Percentiles rank a stretch among this genome's conserved stretches.
Evolutionary conservation across 352 stramenopile genomes (phyloP).

Genomic region (Elongisporangium prolatum): DNA sequence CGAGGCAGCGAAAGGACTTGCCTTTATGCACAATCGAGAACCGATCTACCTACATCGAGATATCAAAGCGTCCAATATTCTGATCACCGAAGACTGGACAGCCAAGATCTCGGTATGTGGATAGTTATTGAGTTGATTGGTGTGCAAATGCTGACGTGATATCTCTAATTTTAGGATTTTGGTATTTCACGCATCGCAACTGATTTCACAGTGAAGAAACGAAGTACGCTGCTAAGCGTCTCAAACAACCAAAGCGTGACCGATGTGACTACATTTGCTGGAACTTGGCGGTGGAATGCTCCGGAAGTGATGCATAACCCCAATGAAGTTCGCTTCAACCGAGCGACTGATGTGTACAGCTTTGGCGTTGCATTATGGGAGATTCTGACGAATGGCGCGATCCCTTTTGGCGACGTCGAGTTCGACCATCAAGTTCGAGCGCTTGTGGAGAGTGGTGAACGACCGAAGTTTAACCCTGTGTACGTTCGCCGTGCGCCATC

Average conservation of each 20-base stretch:
- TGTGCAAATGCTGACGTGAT: no score
- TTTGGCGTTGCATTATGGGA: slow-evolving; percentile 69
- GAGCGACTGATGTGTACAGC: slow-evolving; percentile 73
- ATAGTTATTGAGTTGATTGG: no score
- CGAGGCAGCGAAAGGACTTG: slow-evolving; percentile 62
- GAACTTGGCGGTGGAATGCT: slow-evolving; percentile 73
- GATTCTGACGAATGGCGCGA: slow-evolving; percentile 58
- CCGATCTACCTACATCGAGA: slow-evolving; percentile 74
- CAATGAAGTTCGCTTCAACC: slow-evolving; percentile 62
- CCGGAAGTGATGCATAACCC: slow-evolving; percentile 70
- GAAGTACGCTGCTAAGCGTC: slow-evolving; percentile 3
- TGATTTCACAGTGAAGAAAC: slow-evolving; percentile 52
- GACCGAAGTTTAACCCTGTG: slow-evolving; percentile 39
- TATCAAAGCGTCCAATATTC: slow-evolving; percentile 71
- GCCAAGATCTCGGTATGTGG: slow-evolving; percentile 56
- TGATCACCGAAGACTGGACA: slow-evolving; percentile 69
- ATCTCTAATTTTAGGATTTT: no score
- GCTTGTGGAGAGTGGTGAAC: slow-evolving; percentile 49
- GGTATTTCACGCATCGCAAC: slow-evolving; percentile 69
- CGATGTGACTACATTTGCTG: slow-evolving; percentile 59
- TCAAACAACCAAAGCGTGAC: slow-evolving; percentile 22
- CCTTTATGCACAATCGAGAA: slow-evolving; percentile 74
- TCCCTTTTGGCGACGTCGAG: slow-evolving; percentile 56
- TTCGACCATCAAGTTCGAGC: slow-evolving; percentile 69
- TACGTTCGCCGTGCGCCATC: slow-evolving; percentile 41